Evolutionary conservation across 2,329 filamentous ascomycete species (phyloP).

Genomic region (Colletotrichum spaethianum): DNA sequence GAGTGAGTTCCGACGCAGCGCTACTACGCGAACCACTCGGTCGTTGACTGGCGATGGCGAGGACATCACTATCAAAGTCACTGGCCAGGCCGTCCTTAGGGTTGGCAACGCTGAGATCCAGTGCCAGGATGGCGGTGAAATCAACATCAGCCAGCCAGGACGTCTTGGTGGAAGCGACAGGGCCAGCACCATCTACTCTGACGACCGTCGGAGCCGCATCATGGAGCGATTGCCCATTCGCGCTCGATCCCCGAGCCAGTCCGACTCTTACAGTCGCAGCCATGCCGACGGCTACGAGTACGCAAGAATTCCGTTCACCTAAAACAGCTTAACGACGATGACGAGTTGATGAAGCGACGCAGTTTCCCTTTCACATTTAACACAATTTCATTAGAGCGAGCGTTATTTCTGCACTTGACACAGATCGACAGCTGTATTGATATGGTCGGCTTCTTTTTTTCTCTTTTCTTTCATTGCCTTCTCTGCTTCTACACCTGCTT

Average conservation of each 20-base stretch:
- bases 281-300: conserved; percentile 43
- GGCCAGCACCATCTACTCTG: conserved; percentile 64
- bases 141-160: conserved; percentile 64
- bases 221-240: conserved; percentile 62
- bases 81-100: conserved; percentile 68
- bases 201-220: conserved; percentile 61
- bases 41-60: conserved; percentile 63
- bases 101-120: conserved; percentile 71
- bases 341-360: conserved; percentile 39
- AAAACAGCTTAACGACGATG: conserved; percentile 29
- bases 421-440: conserved; percentile 40
- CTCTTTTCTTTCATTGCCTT: conserved; percentile 42
- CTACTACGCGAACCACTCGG: conserved; percentile 72
- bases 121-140: conserved; percentile 71
- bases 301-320: conserved; percentile 36
- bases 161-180: conserved; percentile 65
- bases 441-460: conserved; percentile 41
- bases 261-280: conserved; percentile 59
- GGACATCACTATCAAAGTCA: conserved; percentile 74
- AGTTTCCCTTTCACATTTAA: conserved; percentile 45
- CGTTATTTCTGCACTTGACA: conserved; percentile 45
- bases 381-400: conserved; percentile 35
- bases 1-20: conserved; percentile 74
- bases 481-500: conserved; percentile 46
- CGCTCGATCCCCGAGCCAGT: conserved; percentile 64